These are phyloP conservation scores for Melanomma pulvis-pyrius DNA, from an alignment of 495 filamentous ascomycete genomes.

Conservation along the genomic window DNA sequence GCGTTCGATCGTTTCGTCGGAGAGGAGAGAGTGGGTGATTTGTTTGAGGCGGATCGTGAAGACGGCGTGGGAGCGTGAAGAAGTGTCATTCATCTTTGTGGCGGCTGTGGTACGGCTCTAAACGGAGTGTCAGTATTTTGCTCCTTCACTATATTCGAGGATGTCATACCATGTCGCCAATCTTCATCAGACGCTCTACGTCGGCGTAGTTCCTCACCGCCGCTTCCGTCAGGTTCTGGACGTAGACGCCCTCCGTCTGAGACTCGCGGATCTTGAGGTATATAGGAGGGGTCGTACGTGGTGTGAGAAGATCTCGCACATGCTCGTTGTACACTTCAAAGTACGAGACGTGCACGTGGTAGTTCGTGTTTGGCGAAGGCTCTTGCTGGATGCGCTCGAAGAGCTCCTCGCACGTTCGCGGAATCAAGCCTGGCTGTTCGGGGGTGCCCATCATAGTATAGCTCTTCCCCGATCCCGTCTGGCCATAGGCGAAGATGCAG, in stretches of 20 bases:
- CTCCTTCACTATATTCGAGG: neutral
- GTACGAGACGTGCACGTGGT: conserved; percentile 95
- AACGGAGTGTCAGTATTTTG: conserved; percentile 2
- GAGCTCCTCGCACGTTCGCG: conserved; percentile 93
- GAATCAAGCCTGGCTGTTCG: conserved; percentile 86
- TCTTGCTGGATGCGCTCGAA: conserved; percentile 92
- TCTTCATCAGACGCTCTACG: conserved; percentile 85
- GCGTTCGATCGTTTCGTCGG: conserved; percentile 93
- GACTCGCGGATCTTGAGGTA: conserved; percentile 98
- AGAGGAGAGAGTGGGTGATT: conserved; percentile 90
- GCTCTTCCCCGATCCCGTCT: conserved; percentile 96
- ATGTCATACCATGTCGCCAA: conserved; percentile 64
- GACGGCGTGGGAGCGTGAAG: conserved; percentile 89
- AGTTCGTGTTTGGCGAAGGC: conserved; percentile 83
- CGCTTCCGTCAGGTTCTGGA: conserved; percentile 92
- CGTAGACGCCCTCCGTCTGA: conserved; percentile 92
- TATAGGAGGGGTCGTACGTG: conserved; percentile 72
- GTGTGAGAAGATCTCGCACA: conserved; percentile 89
- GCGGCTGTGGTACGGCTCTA: conserved; percentile 83
- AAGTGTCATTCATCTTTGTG: conserved; percentile 99
- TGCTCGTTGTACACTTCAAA: conserved; percentile 99
- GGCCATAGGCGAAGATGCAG: conserved; percentile 98
- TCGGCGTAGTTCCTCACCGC: conserved; percentile 79
- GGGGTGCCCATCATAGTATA: conserved; percentile 99
- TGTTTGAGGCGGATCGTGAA: conserved; percentile 98